These are phyloP conservation scores for Penicillium canescens DNA, from an alignment of 495 filamentous ascomycete genomes.

Conservation along the genomic window DNA sequence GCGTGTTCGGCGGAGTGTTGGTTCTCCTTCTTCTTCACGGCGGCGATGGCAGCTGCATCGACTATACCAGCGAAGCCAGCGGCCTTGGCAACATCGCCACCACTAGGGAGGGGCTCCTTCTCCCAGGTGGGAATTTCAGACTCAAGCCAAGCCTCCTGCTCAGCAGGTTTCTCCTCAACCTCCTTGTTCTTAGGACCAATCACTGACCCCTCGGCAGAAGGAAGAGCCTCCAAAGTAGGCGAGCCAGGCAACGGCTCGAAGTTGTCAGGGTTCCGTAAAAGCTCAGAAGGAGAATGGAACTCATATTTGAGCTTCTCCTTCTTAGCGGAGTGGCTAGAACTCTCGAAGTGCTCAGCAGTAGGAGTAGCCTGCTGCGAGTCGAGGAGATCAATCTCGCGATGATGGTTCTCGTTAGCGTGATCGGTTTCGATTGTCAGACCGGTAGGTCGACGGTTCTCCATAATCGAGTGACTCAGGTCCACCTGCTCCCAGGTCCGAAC, in stretches of 20 bases:
- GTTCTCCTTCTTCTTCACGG: constrained; percentile 11
- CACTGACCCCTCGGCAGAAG: constrained; percentile 40
- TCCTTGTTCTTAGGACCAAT: constrained; percentile 23
- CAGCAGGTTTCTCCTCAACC: background rate
- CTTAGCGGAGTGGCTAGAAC: constrained; percentile 11
- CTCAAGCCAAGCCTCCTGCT: constrained; percentile 5
- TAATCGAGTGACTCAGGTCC: constrained; percentile 23
- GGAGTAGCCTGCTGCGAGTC: constrained; percentile 30
- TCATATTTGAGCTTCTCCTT: constrained; percentile 42
- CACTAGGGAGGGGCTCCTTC: background rate
- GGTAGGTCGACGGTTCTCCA: constrained; percentile 15
- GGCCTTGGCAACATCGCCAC: constrained; percentile 2
- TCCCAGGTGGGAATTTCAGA: constrained; percentile 23
- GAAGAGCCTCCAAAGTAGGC: constrained; percentile 26
- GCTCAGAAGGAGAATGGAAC: constrained; percentile 48
- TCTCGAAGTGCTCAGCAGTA: constrained; percentile 19
- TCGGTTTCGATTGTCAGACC: constrained; percentile 26
- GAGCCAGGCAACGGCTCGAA: constrained; percentile 30
- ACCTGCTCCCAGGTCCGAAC: constrained; percentile 34
- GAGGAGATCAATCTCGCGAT: constrained; percentile 17
- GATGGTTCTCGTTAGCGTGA: constrained; percentile 9
- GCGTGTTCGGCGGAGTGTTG: background rate
- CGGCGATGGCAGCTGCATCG: constrained; percentile 31
- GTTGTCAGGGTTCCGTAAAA: constrained; percentile 36
- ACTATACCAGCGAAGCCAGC: constrained; percentile 26